Base-by-base conservation (phyloP, 352 stramenopile species). In the Elongisporangium senticosum region DNA sequence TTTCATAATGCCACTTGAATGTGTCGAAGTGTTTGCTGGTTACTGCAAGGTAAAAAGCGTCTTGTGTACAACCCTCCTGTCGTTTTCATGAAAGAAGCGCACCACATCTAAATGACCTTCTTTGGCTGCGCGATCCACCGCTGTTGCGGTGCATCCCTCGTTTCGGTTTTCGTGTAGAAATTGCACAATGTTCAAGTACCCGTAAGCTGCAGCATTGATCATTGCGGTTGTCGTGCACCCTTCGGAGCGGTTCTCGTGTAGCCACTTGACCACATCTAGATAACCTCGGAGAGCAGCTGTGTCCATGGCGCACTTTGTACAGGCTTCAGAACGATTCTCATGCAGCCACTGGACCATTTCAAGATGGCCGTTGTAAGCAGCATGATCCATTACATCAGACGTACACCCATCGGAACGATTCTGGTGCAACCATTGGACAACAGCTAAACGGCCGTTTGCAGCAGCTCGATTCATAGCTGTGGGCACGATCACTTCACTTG, bases 331-430 rank as follows among this genome's bases (percentile, higher is more conserved):
- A 23, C 71, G 66, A 43, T 83, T 56, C 24, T 51, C 54, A 23
- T 87, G 72, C 3, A 89, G 62, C 74, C 74, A 87, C 37, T 71
- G 51, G 24, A 87, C 65, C 17, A 77, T 67, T 5, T 64, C 17
- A 4, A 89, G 63, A 51, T 87, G 71, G 1, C 76, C 76, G 20
- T 75, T 83, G 20, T 64, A 75, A 15, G 79, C 79, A 3, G 79
- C 76, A 6, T 69, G 48, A 22, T 82, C 69, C 65, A 88, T 80
- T 2, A 75, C 76, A 8, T 63, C 63, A 0, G 56, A 59, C 15
- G 68, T 77, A 28, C 71, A 79, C 0, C 74, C 64, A 50, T 84
- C 71, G 8, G 26, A 37, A 37, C 6, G 26, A 1, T 37, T n/a
- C n/a, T n/a, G n/a, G n/a, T n/a, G n/a, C n/a, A 68, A 49, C 56